Evolutionary conservation across 2,329 filamentous ascomycete species (phyloP).

Genomic region (Trichoderma citrinoviride): DNA sequence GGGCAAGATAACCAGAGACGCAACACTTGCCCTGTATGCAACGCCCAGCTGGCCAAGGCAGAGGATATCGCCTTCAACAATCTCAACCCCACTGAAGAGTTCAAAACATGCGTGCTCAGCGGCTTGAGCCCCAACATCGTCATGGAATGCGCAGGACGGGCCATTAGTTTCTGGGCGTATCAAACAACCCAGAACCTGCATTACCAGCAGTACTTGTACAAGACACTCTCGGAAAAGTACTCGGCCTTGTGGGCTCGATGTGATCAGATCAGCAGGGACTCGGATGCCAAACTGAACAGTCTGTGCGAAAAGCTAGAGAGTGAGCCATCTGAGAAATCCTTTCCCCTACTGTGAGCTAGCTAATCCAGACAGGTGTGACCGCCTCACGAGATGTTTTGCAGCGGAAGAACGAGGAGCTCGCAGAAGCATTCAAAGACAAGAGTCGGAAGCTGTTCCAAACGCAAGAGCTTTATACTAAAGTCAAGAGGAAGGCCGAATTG

Average conservation of each 20-base stretch:
- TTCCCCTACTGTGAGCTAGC: conserved; percentile 9
- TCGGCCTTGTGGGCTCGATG: conserved; percentile 60
- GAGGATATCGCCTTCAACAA: conserved; percentile 72
- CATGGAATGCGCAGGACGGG: conserved; percentile 81
- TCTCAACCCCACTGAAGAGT: conserved; percentile 80
- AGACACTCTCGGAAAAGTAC: conserved; percentile 71
- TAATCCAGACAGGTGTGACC: conserved; percentile 47
- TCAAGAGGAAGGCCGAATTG: conserved; percentile 55
- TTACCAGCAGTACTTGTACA: conserved; percentile 74
- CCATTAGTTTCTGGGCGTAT: conserved; percentile 81
- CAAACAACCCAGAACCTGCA: conserved; percentile 78
- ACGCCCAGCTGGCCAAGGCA: conserved; percentile 61
- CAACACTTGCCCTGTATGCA: conserved; percentile 72
- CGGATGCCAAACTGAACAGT: conserved; percentile 67
- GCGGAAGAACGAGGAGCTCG: conserved; percentile 70
- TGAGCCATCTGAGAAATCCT: conserved; percentile 35
- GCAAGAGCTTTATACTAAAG: conserved; percentile 62
- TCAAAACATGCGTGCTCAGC: conserved; percentile 82
- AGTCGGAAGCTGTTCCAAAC: conserved; percentile 65
- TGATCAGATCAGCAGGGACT: conserved; percentile 71
- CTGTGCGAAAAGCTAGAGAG: conserved; percentile 64
- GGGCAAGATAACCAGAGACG: conserved; percentile 36
- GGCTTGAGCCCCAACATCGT: conserved; percentile 77
- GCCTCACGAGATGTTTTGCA: conserved; percentile 61
- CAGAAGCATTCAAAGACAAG: conserved; percentile 66